Evolutionary conservation across 495 filamentous ascomycete genomes (phyloP), one percentile per base, ranked within the genome.

Genomic region (Bombardia bombarda): DNA sequence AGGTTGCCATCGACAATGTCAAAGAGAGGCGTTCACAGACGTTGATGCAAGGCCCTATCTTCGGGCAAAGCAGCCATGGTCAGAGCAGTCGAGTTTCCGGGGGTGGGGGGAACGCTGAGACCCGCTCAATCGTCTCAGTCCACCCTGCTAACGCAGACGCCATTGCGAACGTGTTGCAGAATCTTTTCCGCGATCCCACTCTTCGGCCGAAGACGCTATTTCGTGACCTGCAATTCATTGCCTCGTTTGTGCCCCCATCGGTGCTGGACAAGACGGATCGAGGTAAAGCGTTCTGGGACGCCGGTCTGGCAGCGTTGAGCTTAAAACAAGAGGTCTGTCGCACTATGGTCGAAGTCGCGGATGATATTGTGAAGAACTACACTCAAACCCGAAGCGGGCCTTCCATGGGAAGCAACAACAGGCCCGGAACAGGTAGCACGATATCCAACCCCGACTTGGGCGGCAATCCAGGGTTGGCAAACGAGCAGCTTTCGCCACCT

Each of bases 231-330:
- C 92, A 98, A 56, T 95, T 86, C 57, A 94, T 98, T 50, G 87
- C 90, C 3, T 82, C 92, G 0, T 95, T 98, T 55, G 83, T 96
- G 19, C 85, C 92, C 6, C 68, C 80, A 7, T 73, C 80, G 6
- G 79, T 85, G 7, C 73, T 98, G 10, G 89, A 92, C 66, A 84
- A 86, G 49, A 90, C 83, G 0, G 84, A 90, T 38, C 78, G 81
- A 28, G 90, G 87, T 25, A 95, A 90, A 49, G 88, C 92, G 0
- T 98, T 97, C 62, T 88, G 93, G 79, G 87, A 98, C 57, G 86
- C 90, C 28, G 86, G 84, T 2, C 73, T 95, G 13, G 92, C 92
- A 10, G 89, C 89, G 5, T 67, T 96, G 26, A 80, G 82, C 30
- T 70, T 97, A 32, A 96, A 96, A 60, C 85, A 90, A 53, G 89